Conservation (phyloP, 2,329 filamentous ascomycete genomes). For the Alternaria sp. region DNA sequence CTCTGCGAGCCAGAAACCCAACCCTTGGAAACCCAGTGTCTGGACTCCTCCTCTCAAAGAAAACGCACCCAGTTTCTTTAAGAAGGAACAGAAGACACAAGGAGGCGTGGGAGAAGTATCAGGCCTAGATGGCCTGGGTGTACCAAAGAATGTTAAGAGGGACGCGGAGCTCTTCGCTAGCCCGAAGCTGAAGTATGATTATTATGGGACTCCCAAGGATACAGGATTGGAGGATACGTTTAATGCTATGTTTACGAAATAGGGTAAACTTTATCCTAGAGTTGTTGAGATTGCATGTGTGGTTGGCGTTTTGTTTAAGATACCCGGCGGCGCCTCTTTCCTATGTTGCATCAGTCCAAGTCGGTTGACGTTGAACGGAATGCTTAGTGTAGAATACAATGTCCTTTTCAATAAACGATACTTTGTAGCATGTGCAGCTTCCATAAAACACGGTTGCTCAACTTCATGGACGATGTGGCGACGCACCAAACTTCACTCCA, state of each 20-base stretch:
- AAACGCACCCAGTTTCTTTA: conserved; percentile 63
- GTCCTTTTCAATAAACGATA: background rate
- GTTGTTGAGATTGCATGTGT: background rate
- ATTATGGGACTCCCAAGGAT: conserved; percentile 39
- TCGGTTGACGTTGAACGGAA: background rate
- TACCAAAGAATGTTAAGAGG: conserved; percentile 37
- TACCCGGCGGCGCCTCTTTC: conserved; percentile 23
- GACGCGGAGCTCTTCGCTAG: conserved; percentile 42
- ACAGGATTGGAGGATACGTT: conserved; percentile 47
- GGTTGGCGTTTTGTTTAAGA: conserved; percentile 27
- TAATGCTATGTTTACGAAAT: conserved; percentile 43
- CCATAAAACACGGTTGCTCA: background rate
- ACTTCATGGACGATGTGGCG: background rate
- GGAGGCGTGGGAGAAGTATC: conserved; percentile 21
- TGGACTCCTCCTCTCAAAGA: conserved; percentile 61
- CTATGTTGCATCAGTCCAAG: conserved; percentile 9
- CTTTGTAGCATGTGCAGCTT: background rate
- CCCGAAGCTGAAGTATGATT: conserved; percentile 47
- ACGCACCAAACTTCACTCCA: conserved; percentile 4
- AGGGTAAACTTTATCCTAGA: background rate
- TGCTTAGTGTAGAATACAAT: background rate
- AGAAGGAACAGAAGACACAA: conserved; percentile 40
- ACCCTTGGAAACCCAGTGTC: conserved; percentile 61
- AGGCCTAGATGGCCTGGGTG: conserved; percentile 33
- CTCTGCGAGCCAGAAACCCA: conserved; percentile 65